Evolutionary conservation across 306 rosid genomes (phyloP).

Genomic region (Delonix regia): DNA sequence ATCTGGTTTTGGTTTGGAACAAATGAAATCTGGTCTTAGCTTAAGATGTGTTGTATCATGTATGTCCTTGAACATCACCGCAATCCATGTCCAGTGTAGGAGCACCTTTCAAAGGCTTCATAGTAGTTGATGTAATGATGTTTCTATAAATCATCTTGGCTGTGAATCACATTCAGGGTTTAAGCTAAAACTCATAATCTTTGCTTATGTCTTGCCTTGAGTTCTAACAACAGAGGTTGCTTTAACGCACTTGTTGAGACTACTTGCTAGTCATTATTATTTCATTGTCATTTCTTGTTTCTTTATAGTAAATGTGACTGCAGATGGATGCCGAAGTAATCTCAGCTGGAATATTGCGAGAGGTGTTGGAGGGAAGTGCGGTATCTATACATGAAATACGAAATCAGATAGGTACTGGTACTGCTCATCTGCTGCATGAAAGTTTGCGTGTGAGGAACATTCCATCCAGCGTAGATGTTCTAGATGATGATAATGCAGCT

Average conservation of each 20-base stretch:
- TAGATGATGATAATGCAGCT: slow-evolving; percentile 75
- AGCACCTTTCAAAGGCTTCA: background rate
- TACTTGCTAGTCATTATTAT: slow-evolving; percentile 8
- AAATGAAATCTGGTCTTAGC: background rate
- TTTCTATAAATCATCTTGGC: background rate
- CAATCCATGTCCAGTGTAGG: background rate
- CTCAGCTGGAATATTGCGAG: slow-evolving; percentile 77
- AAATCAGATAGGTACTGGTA: slow-evolving; percentile 61
- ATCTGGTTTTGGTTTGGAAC: background rate
- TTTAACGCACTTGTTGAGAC: slow-evolving; percentile 5
- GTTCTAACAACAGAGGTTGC: background rate
- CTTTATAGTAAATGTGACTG: slow-evolving; percentile 43
- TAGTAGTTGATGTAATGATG: background rate
- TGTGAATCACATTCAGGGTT: background rate
- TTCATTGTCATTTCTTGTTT: slow-evolving; percentile 43
- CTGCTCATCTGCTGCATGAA: slow-evolving; percentile 78
- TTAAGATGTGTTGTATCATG: background rate
- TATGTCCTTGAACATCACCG: background rate
- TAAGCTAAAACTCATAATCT: too few species aligned
- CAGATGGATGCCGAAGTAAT: slow-evolving; percentile 96
- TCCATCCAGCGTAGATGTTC: slow-evolving; percentile 54
- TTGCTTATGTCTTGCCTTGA: background rate
- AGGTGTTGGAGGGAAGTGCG: slow-evolving; percentile 58
- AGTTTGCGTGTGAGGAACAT: slow-evolving; percentile 64
- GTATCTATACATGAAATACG: slow-evolving; percentile 56